These are phyloP conservation scores for Tricladium varicosporioides DNA, from an alignment of 2,329 filamentous ascomycete genomes.

Conservation along the genomic window DNA sequence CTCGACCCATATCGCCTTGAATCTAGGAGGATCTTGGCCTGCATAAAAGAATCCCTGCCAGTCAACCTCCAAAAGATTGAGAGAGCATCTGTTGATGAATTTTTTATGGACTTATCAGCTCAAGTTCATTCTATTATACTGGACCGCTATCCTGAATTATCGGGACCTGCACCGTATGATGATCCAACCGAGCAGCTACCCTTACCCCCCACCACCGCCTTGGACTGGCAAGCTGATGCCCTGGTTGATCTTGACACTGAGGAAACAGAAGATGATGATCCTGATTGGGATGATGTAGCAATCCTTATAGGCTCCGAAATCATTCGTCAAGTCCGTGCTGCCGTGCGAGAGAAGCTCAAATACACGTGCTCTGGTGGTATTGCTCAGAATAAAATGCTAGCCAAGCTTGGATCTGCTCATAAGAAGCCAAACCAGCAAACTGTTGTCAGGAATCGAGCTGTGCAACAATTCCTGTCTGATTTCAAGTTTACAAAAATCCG, in stretches of 20 bases:
- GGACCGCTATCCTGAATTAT: conserved; percentile 72
- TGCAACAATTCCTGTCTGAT: conserved; percentile 72
- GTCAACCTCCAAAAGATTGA: conserved; percentile 70
- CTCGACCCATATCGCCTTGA: conserved; percentile 88
- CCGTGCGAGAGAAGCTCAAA: conserved; percentile 66
- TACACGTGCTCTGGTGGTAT: conserved; percentile 94
- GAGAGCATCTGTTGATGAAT: conserved; percentile 94
- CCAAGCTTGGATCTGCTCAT: conserved; percentile 86
- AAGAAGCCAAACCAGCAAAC: conserved; percentile 96
- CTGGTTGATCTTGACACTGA: conserved; percentile 72
- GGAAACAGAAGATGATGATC: conserved; percentile 73
- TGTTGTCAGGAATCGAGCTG: conserved; percentile 82
- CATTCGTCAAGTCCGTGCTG: conserved; percentile 69
- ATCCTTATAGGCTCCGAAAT: conserved; percentile 88
- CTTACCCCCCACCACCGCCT: conserved; percentile 65
- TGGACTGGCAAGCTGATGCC: conserved; percentile 85
- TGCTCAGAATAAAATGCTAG: conserved; percentile 89
- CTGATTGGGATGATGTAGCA: conserved; percentile 94
- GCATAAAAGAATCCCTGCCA: conserved; percentile 74
- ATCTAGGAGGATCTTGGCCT: conserved; percentile 75
- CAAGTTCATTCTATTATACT: conserved; percentile 76
- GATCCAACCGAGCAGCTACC: conserved; percentile 71
- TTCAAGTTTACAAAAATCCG: conserved; percentile 96
- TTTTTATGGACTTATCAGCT: conserved; percentile 87
- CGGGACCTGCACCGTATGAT: conserved; percentile 66